Base-by-base conservation (phyloP, 768 basidiomycete genomes). In the Boletus tylopilopsis region DNA sequence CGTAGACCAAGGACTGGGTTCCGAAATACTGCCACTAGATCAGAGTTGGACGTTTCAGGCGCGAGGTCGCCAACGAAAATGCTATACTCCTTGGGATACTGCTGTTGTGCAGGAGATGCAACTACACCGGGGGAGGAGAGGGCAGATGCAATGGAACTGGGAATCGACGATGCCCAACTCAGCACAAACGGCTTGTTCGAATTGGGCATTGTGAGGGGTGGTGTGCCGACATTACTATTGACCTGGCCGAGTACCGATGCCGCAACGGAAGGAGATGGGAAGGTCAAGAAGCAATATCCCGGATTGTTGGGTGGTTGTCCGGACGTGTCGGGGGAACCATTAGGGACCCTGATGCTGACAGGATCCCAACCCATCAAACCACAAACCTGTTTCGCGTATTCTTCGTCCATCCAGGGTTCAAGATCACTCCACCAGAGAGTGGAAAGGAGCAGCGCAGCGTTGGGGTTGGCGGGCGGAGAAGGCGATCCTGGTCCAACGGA, bases 371-470 rank as follows among this genome's bases (percentile, higher is more conserved):
- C 82, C 87, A 93, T 90, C 63, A 92, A 73, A 38, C 68, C 71
- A 69, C 90, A 90, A 61, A 93, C 89, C 66, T 91, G 87, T 68
- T 87, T 86, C 37, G 85, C 88, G 74, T 94, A 95, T 66, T 90
- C 87, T 79, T 93, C 90, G 72, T 94, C 91, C 94, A 95, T 94
- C 93, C 93, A 95, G 57, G 86, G 83, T 68, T 95, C 93, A 47
- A 95, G 80, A 61, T 90, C 87, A 56, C 84, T 82, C 82, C 94
- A 90, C 77, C 82, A 89, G 58, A 92, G 80, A 35, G 89, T 87
- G 51, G 77, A 78, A 64, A 79, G 78, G 41, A 75, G 67, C 30
- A 72, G 34, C 51, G 49, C 54, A 55, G 62, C 55, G 61, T 56
- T 64, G 54, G 59, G 24, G 51, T 65, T 64, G 38, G 64, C 50